Conservation (phyloP, 352 stramenopile genomes). For the Globisporangium recalcitrans region DNA sequence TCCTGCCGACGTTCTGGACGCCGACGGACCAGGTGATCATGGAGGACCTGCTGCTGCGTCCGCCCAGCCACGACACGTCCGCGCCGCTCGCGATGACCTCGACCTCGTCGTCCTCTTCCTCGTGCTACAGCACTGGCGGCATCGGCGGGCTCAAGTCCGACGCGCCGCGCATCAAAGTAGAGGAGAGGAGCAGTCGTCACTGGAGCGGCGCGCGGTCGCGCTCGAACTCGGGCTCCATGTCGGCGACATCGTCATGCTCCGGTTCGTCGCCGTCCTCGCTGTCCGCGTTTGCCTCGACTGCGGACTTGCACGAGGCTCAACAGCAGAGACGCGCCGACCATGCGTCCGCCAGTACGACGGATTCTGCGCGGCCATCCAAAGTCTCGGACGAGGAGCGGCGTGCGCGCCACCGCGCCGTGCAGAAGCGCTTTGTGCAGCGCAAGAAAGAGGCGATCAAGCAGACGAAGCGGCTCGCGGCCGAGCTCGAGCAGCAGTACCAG, state of each 20-base stretch:
- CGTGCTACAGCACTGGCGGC: not conserved
- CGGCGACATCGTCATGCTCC: constrained; percentile 1
- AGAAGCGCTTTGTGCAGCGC: constrained; percentile 49
- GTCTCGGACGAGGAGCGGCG: constrained; percentile 35
- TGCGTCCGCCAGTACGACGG: not conserved
- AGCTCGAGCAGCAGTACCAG: constrained; percentile 34
- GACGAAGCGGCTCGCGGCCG: constrained; percentile 27
- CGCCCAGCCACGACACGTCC: constrained; percentile 13
- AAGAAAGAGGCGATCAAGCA: constrained; percentile 44
- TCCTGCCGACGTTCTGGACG: constrained; percentile 32
- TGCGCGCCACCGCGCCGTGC: constrained; percentile 41
- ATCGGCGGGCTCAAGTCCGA: not conserved
- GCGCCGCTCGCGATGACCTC: constrained; percentile 1
- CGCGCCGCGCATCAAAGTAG: not conserved
- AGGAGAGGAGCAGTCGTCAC: not conserved
- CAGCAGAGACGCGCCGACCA: not conserved
- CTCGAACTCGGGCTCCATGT: not conserved
- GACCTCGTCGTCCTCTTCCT: not conserved
- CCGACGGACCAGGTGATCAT: constrained; percentile 55
- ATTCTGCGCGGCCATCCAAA: not conserved
- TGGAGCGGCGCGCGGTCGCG: not conserved
- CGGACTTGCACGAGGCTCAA: not conserved
- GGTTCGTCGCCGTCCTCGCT: not conserved
- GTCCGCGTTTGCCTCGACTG: not conserved
- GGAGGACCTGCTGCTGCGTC: constrained; percentile 42